Evolutionary conservation across 169 alveolate species (phyloP).

Genomic region (Plasmodium fragile): DNA sequence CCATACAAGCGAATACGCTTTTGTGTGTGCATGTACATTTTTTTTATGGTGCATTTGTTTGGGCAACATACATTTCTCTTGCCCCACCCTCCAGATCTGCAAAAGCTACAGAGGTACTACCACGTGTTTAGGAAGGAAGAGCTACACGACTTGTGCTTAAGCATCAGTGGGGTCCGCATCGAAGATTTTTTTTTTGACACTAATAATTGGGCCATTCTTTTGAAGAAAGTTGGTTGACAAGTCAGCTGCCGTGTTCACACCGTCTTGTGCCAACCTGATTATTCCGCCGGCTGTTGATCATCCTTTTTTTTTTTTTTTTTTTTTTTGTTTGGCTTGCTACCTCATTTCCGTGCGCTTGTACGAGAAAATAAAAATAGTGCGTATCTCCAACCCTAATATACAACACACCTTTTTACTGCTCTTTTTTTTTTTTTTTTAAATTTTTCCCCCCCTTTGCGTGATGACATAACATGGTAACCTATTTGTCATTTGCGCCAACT

Average conservation of each 20-base stretch:
- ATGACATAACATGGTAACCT: neutral
- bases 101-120: constrained; percentile 90
- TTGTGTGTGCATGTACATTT: constrained; percentile 32
- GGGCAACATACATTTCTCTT: neutral
- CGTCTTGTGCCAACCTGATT: neutral
- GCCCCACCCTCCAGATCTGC: constrained; percentile 1
- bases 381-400: neutral
- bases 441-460: neutral
- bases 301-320: neutral
- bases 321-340: neutral
- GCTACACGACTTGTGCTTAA: constrained; percentile 86
- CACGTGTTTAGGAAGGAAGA: constrained; percentile 94
- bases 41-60: constrained; percentile 14
- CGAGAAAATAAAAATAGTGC: neutral
- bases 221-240: constrained; percentile 25
- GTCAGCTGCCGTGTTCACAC: neutral
- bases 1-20: neutral
- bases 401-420: neutral
- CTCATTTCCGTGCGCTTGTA: neutral
- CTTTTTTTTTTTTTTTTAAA: neutral
- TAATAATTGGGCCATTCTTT: constrained; percentile 81
- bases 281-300: neutral
- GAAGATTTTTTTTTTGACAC: constrained; percentile 76
- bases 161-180: constrained; percentile 67
- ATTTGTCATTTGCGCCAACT: neutral